Percentiles rank a stretch among this genome's conserved stretches.
Conservation (phyloP, 305 asterid genomes). For the Fraxinus angustifolia region DNA sequence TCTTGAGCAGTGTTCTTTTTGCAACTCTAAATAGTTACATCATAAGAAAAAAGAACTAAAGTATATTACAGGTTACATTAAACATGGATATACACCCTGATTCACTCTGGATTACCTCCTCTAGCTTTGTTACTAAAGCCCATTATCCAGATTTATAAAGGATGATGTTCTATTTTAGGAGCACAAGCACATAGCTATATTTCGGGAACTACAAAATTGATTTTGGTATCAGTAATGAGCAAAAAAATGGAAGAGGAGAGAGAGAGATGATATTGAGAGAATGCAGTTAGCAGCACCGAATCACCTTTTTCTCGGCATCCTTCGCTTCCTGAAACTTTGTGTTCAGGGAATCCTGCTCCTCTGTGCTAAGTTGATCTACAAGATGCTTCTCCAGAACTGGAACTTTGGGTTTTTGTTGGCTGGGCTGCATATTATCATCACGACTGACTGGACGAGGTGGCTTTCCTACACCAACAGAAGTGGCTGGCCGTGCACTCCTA, state of each 20-base stretch:
- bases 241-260: neutral
- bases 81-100: neutral
- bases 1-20: neutral
- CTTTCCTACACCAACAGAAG: slow-evolving; percentile 54
- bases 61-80: neutral
- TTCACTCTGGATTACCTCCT: slow-evolving; percentile 8
- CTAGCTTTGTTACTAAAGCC: slow-evolving; percentile 2
- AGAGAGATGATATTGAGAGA: neutral
- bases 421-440: slow-evolving; percentile 52
- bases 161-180: neutral
- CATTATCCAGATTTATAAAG: neutral
- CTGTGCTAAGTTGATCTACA: slow-evolving; percentile 84
- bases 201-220: neutral
- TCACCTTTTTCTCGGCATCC: slow-evolving; percentile 90
- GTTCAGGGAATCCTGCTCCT: slow-evolving; percentile 78
- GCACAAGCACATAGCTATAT: neutral
- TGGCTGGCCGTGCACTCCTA: slow-evolving; percentile 40
- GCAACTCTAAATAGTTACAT: neutral
- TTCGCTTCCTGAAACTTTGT: slow-evolving; percentile 83
- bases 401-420: slow-evolving; percentile 73
- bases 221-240: slow-evolving; percentile 16
- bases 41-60: neutral
- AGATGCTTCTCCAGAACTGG: slow-evolving; percentile 91
- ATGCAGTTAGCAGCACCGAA: slow-evolving; percentile 28
- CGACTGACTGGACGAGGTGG: slow-evolving; percentile 91